Conservation (phyloP, 2,329 filamentous ascomycete species). For the Fusarium sp. region DNA sequence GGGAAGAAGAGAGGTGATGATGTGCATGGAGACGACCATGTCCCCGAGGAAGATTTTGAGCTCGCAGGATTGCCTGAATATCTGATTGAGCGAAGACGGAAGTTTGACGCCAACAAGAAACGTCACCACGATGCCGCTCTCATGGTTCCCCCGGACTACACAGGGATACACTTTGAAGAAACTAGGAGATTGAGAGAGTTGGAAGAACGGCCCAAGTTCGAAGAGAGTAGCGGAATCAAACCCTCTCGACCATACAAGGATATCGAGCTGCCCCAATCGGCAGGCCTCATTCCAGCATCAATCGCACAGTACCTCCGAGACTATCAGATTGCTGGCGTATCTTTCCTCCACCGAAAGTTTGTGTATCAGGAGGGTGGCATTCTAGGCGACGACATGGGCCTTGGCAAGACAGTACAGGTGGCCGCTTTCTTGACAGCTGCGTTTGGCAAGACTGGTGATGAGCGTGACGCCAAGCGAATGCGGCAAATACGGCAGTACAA, state of each 20-base stretch:
- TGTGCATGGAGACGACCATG: conserved; percentile 47
- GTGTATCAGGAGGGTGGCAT: conserved; percentile 92
- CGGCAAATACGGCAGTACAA: conserved; percentile 79
- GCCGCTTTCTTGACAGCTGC: conserved; percentile 91
- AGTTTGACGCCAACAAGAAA: conserved; percentile 73
- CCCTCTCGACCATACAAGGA: conserved; percentile 79
- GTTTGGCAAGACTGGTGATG: conserved; percentile 94
- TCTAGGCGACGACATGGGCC: conserved; percentile 95
- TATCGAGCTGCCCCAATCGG: conserved; percentile 78
- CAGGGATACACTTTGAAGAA: conserved; percentile 77
- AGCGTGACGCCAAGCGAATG: conserved; percentile 87
- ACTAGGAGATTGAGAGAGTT: conserved; percentile 50
- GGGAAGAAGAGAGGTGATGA: conserved; percentile 43
- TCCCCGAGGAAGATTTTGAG: conserved; percentile 58
- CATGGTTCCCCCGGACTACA: conserved; percentile 81
- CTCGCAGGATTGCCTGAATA: conserved; percentile 62
- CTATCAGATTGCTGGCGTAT: conserved; percentile 88
- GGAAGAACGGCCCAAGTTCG: conserved; percentile 77
- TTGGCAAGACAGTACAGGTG: conserved; percentile 97
- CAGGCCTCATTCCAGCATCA: conserved; percentile 85
- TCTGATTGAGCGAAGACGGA: conserved; percentile 78
- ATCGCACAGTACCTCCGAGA: conserved; percentile 93
- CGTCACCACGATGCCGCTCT: conserved; percentile 75
- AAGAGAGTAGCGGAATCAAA: conserved; percentile 63
- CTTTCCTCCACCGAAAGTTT: conserved; percentile 89